Evolutionary conservation across 1,284 basidiomycete genomes (phyloP), one percentile per base, ranked within the genome.

Genomic region (Trametes polyzona): DNA sequence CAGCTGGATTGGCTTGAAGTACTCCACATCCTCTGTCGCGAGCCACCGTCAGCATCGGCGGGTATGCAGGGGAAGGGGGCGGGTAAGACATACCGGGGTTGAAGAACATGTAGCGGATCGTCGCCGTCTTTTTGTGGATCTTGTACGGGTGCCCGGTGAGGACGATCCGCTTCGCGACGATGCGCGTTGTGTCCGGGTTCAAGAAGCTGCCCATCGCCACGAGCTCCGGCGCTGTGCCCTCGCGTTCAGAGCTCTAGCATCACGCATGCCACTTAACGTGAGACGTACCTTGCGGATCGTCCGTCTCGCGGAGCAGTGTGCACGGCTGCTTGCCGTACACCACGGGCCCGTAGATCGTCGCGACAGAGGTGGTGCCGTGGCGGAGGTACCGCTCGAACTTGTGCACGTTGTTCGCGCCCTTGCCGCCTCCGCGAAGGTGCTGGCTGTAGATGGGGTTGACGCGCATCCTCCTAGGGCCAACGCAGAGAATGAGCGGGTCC

Each of bases 81-180:
- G 43, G 21, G 30, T 55, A 21, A 58, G 39, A 68, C 80, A 50
- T 64, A 90, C 88, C 87, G 16, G 88, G 64, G 73, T 96, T 92
- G 82, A 99, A 98, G 78, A 99, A 98, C 94, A 99, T 95, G 79
- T 98, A 99, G 44, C 96, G 88, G 66, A 99, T 90, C 5, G 96
- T 99, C 0, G 95, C 96, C 1, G 93, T 96, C 80, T 95, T 96
- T 72, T 96, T 96, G 80, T 99, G 96, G 4, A 98, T 89, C 71
- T 96, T 97, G 87, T 94, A 95, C 0, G 96, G 96, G 73, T 98
- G 95, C 0, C 96, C 96, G 0, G 95, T 95, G 26, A 99, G 82
- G 58, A 98, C 82, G 71, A 97, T 87, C 19, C 96, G 87, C 74
- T 99, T 99, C 46, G 94, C 89, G 59, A 96, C 84, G 72, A 98